Percentiles rank a stretch among this genome's conserved stretches.
phyloP scores from a whole-genome alignment of 495 filamentous ascomycete species.

The Xylaria curta region DNA sequence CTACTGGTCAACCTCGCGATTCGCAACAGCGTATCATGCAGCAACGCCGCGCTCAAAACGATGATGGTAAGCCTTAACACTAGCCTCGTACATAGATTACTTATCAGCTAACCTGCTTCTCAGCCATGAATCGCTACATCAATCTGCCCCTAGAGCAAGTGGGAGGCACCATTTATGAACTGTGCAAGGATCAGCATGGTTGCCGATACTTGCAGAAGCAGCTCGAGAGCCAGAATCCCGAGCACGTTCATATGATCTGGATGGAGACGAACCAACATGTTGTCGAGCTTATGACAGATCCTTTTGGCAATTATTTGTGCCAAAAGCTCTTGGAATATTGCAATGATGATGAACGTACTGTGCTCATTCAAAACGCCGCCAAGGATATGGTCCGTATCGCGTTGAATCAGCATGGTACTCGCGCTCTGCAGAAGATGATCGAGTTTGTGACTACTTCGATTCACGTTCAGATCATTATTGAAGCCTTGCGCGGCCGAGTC shows the following conservation, averaged over 20 bases:
- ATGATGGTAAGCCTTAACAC: constrained; percentile 57
- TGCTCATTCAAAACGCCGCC: constrained; percentile 86
- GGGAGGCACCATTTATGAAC: constrained; percentile 77
- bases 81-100: not conserved
- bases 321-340: constrained; percentile 95
- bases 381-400: constrained; percentile 88
- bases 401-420: constrained; percentile 93
- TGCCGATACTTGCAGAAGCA: constrained; percentile 96
- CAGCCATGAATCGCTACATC: constrained; percentile 72
- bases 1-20: constrained; percentile 58
- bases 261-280: constrained; percentile 89
- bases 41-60: constrained; percentile 69
- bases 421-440: constrained; percentile 98
- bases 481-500: constrained; percentile 76
- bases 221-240: constrained; percentile 84
- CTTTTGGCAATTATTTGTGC: constrained; percentile 97
- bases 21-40: constrained; percentile 75
- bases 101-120: constrained; percentile 26
- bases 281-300: constrained; percentile 97
- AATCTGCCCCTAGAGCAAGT: constrained; percentile 80
- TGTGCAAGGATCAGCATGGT: constrained; percentile 97
- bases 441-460: constrained; percentile 85
- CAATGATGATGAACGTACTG: constrained; percentile 91
- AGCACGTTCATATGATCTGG: constrained; percentile 91
- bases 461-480: constrained; percentile 80